Percentiles rank a stretch among this genome's conserved stretches.
phyloP scores from a whole-genome alignment of 2,329 filamentous ascomycete genomes.

The Colletotrichum kahawae region DNA sequence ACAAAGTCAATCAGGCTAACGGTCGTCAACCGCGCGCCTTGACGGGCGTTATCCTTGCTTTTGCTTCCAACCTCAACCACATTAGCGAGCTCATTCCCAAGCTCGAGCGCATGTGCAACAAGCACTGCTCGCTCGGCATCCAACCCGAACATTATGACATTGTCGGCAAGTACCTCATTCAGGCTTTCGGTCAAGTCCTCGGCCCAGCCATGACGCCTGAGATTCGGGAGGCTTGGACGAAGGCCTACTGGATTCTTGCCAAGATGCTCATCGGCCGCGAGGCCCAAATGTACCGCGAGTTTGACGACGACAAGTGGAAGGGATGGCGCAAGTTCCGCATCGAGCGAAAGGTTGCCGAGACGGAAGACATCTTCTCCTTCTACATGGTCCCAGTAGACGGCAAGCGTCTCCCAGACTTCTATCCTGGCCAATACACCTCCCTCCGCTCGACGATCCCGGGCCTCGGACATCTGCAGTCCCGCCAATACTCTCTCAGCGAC shows the following conservation, averaged over 20 bases:
- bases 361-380: conserved; percentile 73
- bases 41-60: conserved; percentile 61
- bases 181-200: conserved; percentile 70
- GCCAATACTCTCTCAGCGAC: conserved; percentile 77
- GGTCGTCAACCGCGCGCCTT: conserved; percentile 28
- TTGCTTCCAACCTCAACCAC: conserved; percentile 73
- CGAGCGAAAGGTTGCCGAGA: conserved; percentile 67
- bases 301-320: conserved; percentile 59
- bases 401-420: conserved; percentile 64
- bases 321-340: conserved; percentile 73
- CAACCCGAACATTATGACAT: conserved; percentile 72
- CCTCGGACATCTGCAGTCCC: conserved; percentile 64
- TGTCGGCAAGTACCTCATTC: conserved; percentile 72
- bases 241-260: conserved; percentile 76
- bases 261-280: conserved; percentile 74
- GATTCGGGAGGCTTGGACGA: conserved; percentile 70
- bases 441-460: conserved; percentile 62
- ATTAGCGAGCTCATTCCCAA: conserved; percentile 59
- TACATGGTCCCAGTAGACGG: conserved; percentile 69
- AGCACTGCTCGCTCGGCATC: conserved; percentile 75
- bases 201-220: conserved; percentile 69
- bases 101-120: conserved; percentile 68
- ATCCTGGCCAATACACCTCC: conserved; percentile 76
- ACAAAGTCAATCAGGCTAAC: conserved; percentile 38
- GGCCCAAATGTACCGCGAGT: conserved; percentile 64